Evolutionary conservation across 106 monocot species (phyloP), one percentile per base, ranked within the genome.

Genomic region (Xerophyta viscosa): DNA sequence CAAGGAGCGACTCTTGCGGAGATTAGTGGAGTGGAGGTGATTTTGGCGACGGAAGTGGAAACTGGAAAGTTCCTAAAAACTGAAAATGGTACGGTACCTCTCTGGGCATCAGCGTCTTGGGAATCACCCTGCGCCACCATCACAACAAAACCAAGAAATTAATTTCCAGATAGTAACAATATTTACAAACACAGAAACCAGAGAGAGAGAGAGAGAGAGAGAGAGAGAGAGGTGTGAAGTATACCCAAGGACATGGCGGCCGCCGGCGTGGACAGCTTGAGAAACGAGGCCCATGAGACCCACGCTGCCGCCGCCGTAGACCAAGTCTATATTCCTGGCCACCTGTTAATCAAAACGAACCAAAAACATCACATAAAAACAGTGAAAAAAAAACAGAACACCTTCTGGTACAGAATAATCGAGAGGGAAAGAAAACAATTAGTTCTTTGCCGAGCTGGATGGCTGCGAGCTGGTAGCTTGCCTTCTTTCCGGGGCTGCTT

Each of bases 211-310:
- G 21, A 0, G 19, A 8, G 23, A n/a, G 15, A 36, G 24, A 41
- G 14, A 50, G 37, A 23, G 45, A 49, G 53, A 50, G 31, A 36
- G n/a, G 24, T 41, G 48, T 55, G 53, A 48, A 54, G 60, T 48
- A 71, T 29, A 74, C 74, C 74, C 74, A 2, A 80, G 31, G 56
- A 80, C 80, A 63, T 80, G 80, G 45, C 80, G 74, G 19, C 80
- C 80, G 20, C 80, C 80, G 26, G 66, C 73, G 29, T 65, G 61
- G 39, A 80, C 80, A 21, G 70, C 74, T 41, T 80, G 74, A 24
- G 80, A 80, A 22, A 80, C 70, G 11, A 80, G 70, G 13, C 80
- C 80, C 80, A 80, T 80, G 24, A 80, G 70, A 0, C 80, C 80
- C 46, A 80, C 50, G 20, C 80, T 80, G 2, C 80, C 80, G 2